Evolutionary conservation across 2,329 filamentous ascomycete genomes (phyloP).

Genomic region (Immersiporthe knoxdaviesiana): DNA sequence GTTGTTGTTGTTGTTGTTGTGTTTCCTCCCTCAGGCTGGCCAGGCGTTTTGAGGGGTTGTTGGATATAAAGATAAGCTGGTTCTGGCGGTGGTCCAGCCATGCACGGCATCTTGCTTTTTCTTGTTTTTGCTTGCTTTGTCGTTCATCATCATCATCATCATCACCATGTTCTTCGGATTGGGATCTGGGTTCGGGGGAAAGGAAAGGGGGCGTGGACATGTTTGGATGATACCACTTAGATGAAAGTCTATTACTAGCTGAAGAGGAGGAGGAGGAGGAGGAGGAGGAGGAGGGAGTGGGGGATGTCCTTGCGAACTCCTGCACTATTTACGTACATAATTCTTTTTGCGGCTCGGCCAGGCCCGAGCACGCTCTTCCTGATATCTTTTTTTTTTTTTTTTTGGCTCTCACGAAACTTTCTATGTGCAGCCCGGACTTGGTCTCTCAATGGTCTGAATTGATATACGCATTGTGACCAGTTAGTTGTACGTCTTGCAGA

Average conservation of each 20-base stretch:
- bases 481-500: not conserved
- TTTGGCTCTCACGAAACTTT: not conserved
- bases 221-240: conserved; percentile 18
- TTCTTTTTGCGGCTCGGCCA: conserved; percentile 9
- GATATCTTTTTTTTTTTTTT: not conserved
- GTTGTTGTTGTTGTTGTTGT: no score
- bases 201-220: not conserved
- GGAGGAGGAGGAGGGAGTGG: no score
- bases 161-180: not conserved
- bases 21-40: not conserved
- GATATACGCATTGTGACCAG: not conserved
- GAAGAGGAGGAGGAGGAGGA: no score
- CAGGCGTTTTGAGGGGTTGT: not conserved
- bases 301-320: not conserved
- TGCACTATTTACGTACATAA: conserved; percentile 11
- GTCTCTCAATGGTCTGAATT: not conserved
- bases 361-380: not conserved
- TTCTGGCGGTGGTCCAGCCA: not conserved
- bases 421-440: no score
- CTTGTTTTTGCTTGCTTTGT: not conserved
- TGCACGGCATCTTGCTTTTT: not conserved
- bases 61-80: not conserved
- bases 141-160: not conserved
- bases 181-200: not conserved
- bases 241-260: conserved; percentile 8